Conservation (phyloP, 75 land plant genomes). For the Larix kaempferi region DNA sequence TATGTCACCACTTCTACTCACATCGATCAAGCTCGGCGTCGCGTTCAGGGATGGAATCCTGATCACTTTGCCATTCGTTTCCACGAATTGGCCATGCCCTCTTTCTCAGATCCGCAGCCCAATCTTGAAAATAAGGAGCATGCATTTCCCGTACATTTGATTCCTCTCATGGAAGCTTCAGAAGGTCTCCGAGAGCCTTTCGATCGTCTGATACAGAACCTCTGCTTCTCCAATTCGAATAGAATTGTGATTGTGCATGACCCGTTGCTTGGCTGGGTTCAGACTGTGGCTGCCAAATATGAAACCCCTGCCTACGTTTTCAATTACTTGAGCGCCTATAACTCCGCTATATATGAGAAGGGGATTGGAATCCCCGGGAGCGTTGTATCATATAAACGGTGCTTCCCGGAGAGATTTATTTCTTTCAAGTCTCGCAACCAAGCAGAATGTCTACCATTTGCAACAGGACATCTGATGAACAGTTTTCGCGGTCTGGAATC, state of each 20-base stretch:
- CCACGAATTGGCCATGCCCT: constrained; percentile 23
- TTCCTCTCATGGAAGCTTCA: constrained; percentile 19
- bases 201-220: constrained; percentile 1
- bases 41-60: constrained; percentile 20
- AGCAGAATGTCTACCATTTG: neutral
- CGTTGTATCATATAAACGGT: neutral
- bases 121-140: constrained; percentile 10
- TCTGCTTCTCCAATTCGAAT: constrained; percentile 6
- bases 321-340: neutral
- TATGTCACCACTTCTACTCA: constrained; percentile 23
- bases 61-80: constrained; percentile 16
- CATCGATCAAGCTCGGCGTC: constrained; percentile 30
- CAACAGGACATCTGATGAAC: neutral
- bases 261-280: constrained; percentile 13
- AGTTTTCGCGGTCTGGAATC: neutral
- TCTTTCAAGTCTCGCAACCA: neutral
- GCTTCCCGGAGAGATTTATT: neutral
- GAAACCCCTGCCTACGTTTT: neutral
- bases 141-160: constrained; percentile 39
- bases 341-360: neutral
- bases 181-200: constrained; percentile 23
- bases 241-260: constrained; percentile 37
- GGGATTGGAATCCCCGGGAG: neutral
- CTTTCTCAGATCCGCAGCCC: constrained; percentile 14
- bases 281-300: neutral